Base-by-base conservation (phyloP, 331 rosid species). In the Acacia pycnantha region DNA sequence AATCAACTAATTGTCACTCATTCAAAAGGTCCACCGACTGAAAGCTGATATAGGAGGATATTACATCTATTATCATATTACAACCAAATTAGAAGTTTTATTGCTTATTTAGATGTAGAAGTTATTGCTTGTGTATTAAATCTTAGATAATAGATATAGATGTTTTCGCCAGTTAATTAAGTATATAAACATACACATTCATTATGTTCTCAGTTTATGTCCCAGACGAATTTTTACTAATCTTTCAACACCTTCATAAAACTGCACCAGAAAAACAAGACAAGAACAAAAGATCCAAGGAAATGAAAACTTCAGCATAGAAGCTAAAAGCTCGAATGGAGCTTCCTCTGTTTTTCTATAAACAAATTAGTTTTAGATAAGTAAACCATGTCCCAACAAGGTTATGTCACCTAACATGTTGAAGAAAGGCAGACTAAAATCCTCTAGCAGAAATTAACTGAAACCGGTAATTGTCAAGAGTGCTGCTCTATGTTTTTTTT, bases 301-400 rank as follows among this genome's bases (percentile, higher is more conserved):
- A 83, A 62, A 72, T 21, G 50, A 66, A 40, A 27, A 13, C 76
- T 76, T 53, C 41, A 43, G 12, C 19, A 15, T 4, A 70, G 51
- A 76, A 27, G 75, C 70, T 26, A 24, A 70, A 29, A 84, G 47
- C 78, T 71, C 29, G 51, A 29, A 84, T 46, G n/a, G 19, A 29
- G n/a, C 27, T 40, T 5, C 29, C 70, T 68, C 70, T 68, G 26
- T 33, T 67, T 6, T 67, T 33, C 15, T 47, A 67, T 19, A 47
- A 33, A 33, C 37, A 33, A 33, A 33, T 33, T 33, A 33, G 37
- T 33, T 33, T 33, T 4, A 33, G 37, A 33, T 33, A 4, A 4
- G 19, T 59, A 21, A 44, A 66, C 31, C 22, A 66, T 47, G 58
- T 48, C 53, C 12, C 77, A 33, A 76, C 41, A 77, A 48, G 11